A percentile compares a stretch with the other conserved stretches of the same genome.
Evolutionary conservation across 495 filamentous ascomycete species (phyloP).

Genomic region (Chaetomidium leptoderma): DNA sequence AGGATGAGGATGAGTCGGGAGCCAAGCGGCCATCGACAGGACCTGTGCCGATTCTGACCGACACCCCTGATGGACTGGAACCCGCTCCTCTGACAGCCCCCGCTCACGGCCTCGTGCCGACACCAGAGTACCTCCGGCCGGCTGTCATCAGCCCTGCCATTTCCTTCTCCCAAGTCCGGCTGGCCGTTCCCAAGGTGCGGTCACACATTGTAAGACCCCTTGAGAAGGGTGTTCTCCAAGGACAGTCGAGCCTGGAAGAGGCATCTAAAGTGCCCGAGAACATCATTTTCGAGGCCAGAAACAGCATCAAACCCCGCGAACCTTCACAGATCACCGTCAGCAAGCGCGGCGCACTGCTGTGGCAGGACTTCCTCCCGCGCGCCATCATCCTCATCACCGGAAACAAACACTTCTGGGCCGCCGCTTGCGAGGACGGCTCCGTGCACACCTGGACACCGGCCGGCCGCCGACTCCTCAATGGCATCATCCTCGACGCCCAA

Average conservation of each 20-base stretch:
- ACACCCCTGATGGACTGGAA: conserved; percentile 71
- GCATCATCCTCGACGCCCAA: conserved; percentile 83
- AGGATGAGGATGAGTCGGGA: conserved; percentile 55
- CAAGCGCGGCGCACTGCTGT: conserved; percentile 77
- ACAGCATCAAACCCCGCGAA: conserved; percentile 60
- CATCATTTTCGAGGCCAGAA: conserved; percentile 46
- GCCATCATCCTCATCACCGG: conserved; percentile 82
- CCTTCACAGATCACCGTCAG: conserved; percentile 77
- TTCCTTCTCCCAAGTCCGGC: conserved; percentile 74
- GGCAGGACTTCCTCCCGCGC: conserved; percentile 88
- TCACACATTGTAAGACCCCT: conserved; percentile 68
- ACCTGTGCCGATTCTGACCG: conserved; percentile 67
- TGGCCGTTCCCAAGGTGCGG: conserved; percentile 86
- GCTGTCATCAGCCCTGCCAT: conserved; percentile 79
- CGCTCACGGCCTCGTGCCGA: conserved; percentile 59
- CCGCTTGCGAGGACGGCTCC: conserved; percentile 89
- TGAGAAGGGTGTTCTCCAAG: conserved; percentile 47
- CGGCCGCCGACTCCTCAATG: conserved; percentile 78
- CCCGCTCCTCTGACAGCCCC: conserved; percentile 55
- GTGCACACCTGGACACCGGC: conserved; percentile 91
- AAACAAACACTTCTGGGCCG: conserved; percentile 85
- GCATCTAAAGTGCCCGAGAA: conserved; percentile 58
- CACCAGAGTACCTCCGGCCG: conserved; percentile 82
- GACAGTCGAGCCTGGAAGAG: conserved; percentile 50
- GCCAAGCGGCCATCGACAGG: conserved; percentile 65